phyloP scores from a whole-genome alignment of 208 protist species.

The Trypanosomatidae sp. region DNA sequence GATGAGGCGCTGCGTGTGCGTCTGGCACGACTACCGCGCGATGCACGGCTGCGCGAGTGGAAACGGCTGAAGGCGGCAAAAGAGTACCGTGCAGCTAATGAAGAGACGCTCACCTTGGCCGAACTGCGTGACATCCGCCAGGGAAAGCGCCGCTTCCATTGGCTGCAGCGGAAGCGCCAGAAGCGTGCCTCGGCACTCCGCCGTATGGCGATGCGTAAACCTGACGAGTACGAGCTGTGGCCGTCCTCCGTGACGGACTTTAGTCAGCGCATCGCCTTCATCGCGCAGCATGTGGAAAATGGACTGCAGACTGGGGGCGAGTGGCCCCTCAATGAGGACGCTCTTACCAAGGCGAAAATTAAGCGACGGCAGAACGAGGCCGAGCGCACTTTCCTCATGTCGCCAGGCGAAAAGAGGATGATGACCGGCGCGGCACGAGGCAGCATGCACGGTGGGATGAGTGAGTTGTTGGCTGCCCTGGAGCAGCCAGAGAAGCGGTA shows the following conservation, averaged over 20 bases:
- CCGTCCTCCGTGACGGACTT: conserved; percentile 76
- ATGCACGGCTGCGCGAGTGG: conserved; percentile 74
- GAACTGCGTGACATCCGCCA: conserved; percentile 78
- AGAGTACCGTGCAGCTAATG: conserved; percentile 67
- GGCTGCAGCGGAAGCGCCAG: conserved; percentile 80
- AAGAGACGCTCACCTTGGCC: conserved; percentile 70
- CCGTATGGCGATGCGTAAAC: conserved; percentile 77
- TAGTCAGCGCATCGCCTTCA: conserved; percentile 80
- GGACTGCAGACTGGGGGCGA: conserved; percentile 73
- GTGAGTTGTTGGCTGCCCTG: conserved; percentile 49
- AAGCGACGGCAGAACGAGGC: conserved; percentile 50
- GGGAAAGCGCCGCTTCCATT: conserved; percentile 84
- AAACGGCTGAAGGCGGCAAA: conserved; percentile 69
- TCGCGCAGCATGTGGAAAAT: conserved; percentile 90
- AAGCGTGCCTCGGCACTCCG: conserved; percentile 61
- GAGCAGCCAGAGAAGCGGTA: conserved; percentile 60
- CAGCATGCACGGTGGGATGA: conserved; percentile 39
- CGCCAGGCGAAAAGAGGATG: conserved; percentile 47
- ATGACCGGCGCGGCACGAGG: not conserved
- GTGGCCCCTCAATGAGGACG: conserved; percentile 73
- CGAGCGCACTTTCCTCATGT: conserved; percentile 69
- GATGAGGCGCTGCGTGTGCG: conserved; percentile 83
- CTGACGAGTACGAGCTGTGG: conserved; percentile 69
- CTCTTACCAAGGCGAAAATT: conserved; percentile 57
- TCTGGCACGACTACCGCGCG: conserved; percentile 67